phyloP scores from a whole-genome alignment of 257 asterid genomes.

The Nicotiana knightiana region DNA sequence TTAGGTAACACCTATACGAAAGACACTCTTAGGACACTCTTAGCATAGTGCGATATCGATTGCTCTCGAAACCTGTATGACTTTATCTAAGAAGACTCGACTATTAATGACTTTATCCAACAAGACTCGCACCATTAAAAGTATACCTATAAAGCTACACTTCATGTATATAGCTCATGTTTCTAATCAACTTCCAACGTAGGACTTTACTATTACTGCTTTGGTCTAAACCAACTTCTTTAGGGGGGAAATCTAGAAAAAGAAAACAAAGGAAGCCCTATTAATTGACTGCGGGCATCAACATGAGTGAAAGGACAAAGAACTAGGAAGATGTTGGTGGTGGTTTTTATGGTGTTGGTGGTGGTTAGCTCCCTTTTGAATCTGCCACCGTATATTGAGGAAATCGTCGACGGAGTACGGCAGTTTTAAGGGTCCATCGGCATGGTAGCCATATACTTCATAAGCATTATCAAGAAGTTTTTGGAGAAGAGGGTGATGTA shows the following conservation, averaged over 20 bases:
- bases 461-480: conserved; percentile 33
- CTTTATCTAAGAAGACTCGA: background rate
- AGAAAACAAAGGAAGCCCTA: background rate
- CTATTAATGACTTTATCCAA: too few species aligned
- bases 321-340: conserved; percentile 18
- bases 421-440: conserved; percentile 31
- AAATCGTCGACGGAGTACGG: conserved; percentile 40
- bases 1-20: background rate
- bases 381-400: conserved; percentile 39
- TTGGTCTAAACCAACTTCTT: background rate
- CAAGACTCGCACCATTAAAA: background rate
- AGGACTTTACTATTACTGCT: background rate
- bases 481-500: conserved; percentile 31
- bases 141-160: background rate
- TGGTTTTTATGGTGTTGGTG: background rate
- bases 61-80: background rate
- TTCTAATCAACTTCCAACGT: background rate
- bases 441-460: conserved; percentile 37
- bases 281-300: background rate
- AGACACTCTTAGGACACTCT: background rate
- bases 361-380: conserved; percentile 30
- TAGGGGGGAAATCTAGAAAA: background rate
- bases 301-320: conserved; percentile 32
- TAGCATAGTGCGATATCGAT: accelerated
- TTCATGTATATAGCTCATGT: background rate